Percentiles rank a stretch among this genome's conserved stretches.
Evolutionary conservation across 805 yeast species (phyloP).

Genomic region (Schizosaccharomyces osmophilus): DNA sequence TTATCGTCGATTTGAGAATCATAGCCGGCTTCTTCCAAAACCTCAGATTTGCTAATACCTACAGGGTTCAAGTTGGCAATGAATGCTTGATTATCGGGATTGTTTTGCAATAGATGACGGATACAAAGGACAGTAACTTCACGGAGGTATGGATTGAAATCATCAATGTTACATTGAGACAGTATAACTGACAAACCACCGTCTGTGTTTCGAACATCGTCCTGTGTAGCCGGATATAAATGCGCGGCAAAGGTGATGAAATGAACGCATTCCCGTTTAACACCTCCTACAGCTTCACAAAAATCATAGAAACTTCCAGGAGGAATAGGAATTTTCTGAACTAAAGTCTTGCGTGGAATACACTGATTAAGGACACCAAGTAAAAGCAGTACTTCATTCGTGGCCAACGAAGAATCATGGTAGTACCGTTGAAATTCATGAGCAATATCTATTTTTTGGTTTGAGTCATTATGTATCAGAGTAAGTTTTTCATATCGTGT

Average conservation of each 20-base stretch:
- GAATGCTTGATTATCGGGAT: conserved; percentile 46
- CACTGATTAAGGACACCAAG: not conserved
- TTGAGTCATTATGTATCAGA: too few species aligned
- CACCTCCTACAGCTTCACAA: not conserved
- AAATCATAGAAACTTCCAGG: not conserved
- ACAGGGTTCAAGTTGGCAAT: conserved; percentile 42
- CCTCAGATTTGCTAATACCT: conserved; percentile 32
- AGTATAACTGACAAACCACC: conserved; percentile 44
- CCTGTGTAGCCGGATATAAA: conserved; percentile 25
- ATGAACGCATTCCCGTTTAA: not conserved
- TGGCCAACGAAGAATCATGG: not conserved
- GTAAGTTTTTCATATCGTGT: too few species aligned
- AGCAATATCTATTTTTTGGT: too few species aligned
- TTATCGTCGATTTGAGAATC: conserved; percentile 39
- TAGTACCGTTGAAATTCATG: too few species aligned
- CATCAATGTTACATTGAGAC: conserved; percentile 66
- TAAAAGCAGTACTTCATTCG: not conserved
- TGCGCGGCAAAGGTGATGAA: not conserved
- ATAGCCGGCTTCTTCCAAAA: conserved; percentile 24
- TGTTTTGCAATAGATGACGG: conserved; percentile 38
- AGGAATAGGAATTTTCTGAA: not conserved
- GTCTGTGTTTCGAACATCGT: conserved; percentile 34
- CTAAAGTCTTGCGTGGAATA: not conserved
- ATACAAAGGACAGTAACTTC: conserved; percentile 67
- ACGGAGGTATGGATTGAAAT: conserved; percentile 51